Base-by-base conservation (phyloP, 78 protist species). In the Dictyostelium brefeldianum region DNA sequence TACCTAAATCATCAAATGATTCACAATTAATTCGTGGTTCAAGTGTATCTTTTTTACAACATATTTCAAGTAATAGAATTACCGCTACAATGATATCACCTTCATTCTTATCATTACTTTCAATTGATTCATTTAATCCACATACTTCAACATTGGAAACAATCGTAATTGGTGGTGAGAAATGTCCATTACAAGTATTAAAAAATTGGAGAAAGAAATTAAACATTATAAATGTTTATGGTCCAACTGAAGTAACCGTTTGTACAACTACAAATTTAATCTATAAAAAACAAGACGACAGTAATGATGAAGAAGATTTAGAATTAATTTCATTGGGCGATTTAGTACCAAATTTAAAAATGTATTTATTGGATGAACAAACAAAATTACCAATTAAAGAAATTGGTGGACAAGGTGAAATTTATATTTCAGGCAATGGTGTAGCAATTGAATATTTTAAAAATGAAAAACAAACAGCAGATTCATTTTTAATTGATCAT, bases 241-340 rank as follows among this genome's bases (percentile, higher is more conserved):
- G 94, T 15, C 94, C 94, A 27, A 89, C 94, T 5, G 94, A 89
- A 50, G 81, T 82, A 50, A 89, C 94, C 12, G 94, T 89, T 46
- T 80, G 90, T 46, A 73, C 83, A 31, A 73, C 94, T 31, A 71
- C 71, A 4, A 25, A 67, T 17, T 51, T n/a, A n/a, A 48, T 79
- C 69, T 51, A 70, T 36, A 73, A 31, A 73, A 46, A 8, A 18
- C 17, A 46, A 18, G n/a, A 8, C 3, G 20, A 27, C 12, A 0
- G 43, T 56, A 15, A 54, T 62, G 80, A 82, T 54, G 5, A 67
- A 29, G 17, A 29, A 10, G 41, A 62, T 25, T 5, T 81, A 29
- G 41, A 62, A 11, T 5, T 81, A 29, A 5, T 81, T 25, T 82
- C 47, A 11, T 31, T 89, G 59, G 94, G 94, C 15, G 31, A 20